These are phyloP conservation scores for Curvularia lunata DNA, from an alignment of 2,329 filamentous ascomycete species.

Conservation along the genomic window DNA sequence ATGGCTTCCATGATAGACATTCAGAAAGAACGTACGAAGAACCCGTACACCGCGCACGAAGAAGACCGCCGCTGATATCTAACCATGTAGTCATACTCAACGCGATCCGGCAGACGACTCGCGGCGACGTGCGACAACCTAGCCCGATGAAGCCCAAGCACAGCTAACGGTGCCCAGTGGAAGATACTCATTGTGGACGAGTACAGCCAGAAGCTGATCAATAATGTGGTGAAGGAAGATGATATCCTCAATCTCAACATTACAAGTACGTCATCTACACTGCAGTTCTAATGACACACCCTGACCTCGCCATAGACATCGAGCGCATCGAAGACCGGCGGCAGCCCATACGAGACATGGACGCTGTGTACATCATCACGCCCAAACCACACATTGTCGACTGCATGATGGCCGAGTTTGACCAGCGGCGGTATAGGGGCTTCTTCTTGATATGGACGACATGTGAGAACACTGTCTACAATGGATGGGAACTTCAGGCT, in stretches of 20 bases:
- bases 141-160: conserved; percentile 17
- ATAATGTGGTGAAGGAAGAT: conserved; percentile 92
- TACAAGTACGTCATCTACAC: conserved; percentile 70
- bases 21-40: conserved; percentile 71
- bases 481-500: background rate
- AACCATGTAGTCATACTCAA: conserved; percentile 68
- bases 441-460: conserved; percentile 86
- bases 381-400: conserved; percentile 89
- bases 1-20: conserved; percentile 89
- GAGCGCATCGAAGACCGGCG: conserved; percentile 90
- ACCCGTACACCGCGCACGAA: background rate
- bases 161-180: conserved; percentile 69
- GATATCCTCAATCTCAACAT: conserved; percentile 97
- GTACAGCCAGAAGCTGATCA: conserved; percentile 80
- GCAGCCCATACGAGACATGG: conserved; percentile 84
- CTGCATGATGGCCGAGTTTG: conserved; percentile 90
- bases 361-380: conserved; percentile 91
- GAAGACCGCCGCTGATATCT: conserved; percentile 21
- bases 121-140: conserved; percentile 71
- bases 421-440: conserved; percentile 79
- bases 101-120: conserved; percentile 77
- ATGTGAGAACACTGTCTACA: conserved; percentile 47
- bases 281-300: conserved; percentile 1
- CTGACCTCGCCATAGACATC: conserved; percentile 71
- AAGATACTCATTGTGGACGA: conserved; percentile 94